Evolutionary conservation across 2,329 filamentous ascomycete genomes (phyloP), one percentile per base, ranked within the genome.

Genomic region (Drechslerella dactyloides): DNA sequence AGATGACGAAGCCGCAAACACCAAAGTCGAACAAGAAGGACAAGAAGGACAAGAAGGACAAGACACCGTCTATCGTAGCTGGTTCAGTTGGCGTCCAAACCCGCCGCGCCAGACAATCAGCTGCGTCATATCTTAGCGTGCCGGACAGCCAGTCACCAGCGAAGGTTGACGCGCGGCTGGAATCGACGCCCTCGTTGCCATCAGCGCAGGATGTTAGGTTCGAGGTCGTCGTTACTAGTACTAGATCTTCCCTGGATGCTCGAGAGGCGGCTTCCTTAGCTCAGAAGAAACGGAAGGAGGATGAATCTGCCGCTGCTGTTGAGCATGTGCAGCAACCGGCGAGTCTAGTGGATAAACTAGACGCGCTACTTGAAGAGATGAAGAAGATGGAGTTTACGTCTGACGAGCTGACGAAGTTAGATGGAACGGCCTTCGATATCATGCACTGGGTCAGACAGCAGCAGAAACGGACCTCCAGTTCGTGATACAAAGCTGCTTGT

Each of bases 371-470:
- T 13, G 59, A 60, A 27, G 66, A 70, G 17, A 70, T 70, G 59
- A 70, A 56, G 24, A 30, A 15, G 1, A 24, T 54, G 27, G 50
- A 64, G 7, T 70, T 70, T 56, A 59, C 59, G 15, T 35, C 59
- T 5, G 59, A 51, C 11, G 66, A 70, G 17, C 60, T 70, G n/a
- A 50, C 48, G 1, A 53, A 19, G 13, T 42, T 70, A 13, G 66
- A 70, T 42, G 59, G 48, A 3, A 51, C 54, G 3, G 66, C 66
- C 19, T 70, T 70, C 40, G 51, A 70, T 35, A 70, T 70, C 23
- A 70, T 70, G 66, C 55, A 64, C 37, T 70, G 66, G 66, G 66
- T 70, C 17, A 70, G 66, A 24, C 58, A 70, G 30, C 55, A 64
- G 17, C 66, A 63, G 44, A 53, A 42, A 19, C 51, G 50, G n/a